Percentiles rank a stretch among this genome's conserved stretches.
phyloP scores from a whole-genome alignment of 257 asterid genomes.

The Jaltomata sinuosa region DNA sequence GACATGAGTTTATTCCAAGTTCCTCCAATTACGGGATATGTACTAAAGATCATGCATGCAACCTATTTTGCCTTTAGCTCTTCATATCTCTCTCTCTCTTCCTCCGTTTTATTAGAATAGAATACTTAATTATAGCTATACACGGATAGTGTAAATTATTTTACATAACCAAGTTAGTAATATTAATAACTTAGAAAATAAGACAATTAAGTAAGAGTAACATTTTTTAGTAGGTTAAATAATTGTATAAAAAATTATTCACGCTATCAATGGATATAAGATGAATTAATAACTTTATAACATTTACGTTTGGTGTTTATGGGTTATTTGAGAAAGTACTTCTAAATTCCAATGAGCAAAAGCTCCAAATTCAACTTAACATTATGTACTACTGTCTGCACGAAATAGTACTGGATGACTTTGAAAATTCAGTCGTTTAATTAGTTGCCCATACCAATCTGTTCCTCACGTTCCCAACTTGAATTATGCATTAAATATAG shows the following conservation, averaged over 20 bases:
- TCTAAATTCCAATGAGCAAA: background rate
- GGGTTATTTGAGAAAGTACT: no score
- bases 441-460: slow-evolving; percentile 2
- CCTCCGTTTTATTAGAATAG: background rate
- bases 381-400: background rate
- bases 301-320: no score
- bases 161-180: background rate
- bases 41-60: background rate
- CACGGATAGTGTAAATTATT: background rate
- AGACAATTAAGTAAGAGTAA: background rate
- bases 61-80: background rate
- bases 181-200: no score
- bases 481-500: background rate
- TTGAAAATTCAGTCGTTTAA: background rate
- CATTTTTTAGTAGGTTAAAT: no score
- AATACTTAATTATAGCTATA: background rate
- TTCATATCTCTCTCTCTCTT: background rate
- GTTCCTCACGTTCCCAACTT: background rate
- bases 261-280: no score
- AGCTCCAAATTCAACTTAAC: background rate
- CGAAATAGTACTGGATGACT: background rate
- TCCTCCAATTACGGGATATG: background rate
- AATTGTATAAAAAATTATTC: no score
- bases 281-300: background rate
- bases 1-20: background rate